Evolutionary conservation across 2,329 filamentous ascomycete species (phyloP).

Genomic region (Aspergillus sp.): DNA sequence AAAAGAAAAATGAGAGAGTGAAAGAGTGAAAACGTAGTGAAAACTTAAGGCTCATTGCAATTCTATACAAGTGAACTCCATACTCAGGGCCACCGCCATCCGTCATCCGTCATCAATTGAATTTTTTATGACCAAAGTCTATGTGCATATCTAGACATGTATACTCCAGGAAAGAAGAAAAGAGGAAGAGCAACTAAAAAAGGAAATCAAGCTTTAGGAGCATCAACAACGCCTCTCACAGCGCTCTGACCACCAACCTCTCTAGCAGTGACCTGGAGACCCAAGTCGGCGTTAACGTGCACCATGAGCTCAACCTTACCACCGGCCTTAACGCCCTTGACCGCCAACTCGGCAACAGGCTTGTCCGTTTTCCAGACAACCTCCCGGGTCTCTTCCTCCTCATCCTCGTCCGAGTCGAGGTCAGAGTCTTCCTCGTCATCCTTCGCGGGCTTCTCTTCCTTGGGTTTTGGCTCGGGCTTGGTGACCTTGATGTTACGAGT

Average conservation of each 20-base stretch:
- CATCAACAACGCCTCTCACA: conserved; percentile 56
- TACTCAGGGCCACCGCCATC: too few species aligned
- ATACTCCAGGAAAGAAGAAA: too few species aligned
- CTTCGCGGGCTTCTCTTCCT: conserved; percentile 51
- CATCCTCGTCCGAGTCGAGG: conserved; percentile 54
- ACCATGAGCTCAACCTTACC: conserved; percentile 90
- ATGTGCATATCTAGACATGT: too few species aligned
- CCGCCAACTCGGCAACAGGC: conserved; percentile 72
- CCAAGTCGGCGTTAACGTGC: conserved; percentile 73
- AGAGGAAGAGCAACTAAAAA: not conserved
- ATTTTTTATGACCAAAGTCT: too few species aligned
- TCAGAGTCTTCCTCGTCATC: conserved; percentile 51
- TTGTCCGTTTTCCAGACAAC: conserved; percentile 86
- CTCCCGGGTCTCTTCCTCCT: conserved; percentile 73
- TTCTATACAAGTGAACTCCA: too few species aligned
- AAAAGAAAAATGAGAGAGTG: too few species aligned
- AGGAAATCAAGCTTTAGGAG: conserved; percentile 18
- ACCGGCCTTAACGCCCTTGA: conserved; percentile 77
- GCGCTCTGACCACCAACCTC: conserved; percentile 84
- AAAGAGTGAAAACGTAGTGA: too few species aligned
- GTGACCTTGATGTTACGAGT: conserved; percentile 87
- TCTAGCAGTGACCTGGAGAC: conserved; percentile 69
- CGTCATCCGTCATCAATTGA: too few species aligned
- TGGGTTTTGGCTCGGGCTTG: conserved; percentile 71
- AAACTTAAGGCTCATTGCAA: too few species aligned